Conservation (phyloP, 768 basidiomycete genomes). For the Calvatia gigantea region DNA sequence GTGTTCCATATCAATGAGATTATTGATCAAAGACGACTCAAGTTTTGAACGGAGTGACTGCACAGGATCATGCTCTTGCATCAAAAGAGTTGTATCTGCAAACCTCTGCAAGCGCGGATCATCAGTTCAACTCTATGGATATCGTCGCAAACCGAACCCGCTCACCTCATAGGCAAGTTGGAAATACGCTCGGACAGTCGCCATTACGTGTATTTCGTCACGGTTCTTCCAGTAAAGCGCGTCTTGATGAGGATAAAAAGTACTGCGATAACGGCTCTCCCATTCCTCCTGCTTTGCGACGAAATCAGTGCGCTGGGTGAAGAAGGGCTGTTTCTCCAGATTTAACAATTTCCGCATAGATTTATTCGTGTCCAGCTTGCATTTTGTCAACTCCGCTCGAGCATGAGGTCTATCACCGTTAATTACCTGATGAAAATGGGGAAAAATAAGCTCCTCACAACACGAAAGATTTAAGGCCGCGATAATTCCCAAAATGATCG, state of each 20-base stretch:
- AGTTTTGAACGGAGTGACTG: constrained; percentile 32
- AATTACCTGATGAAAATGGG: neutral
- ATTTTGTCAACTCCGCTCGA: neutral
- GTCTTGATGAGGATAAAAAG: neutral
- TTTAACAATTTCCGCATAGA: constrained; percentile 29
- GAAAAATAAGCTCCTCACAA: constrained; percentile 1
- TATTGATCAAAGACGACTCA: constrained; percentile 30
- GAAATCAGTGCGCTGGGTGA: constrained; percentile 28
- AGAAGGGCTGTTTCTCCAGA: constrained; percentile 36
- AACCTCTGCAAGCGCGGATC: constrained; percentile 36
- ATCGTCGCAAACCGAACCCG: neutral
- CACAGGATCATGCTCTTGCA: constrained; percentile 43
- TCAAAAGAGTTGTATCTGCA: constrained; percentile 49
- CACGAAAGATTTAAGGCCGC: constrained; percentile 5
- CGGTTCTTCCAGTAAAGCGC: constrained; percentile 14
- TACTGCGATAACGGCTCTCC: constrained; percentile 11
- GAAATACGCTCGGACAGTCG: constrained; percentile 53
- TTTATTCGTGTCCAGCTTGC: neutral
- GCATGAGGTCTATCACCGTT: neutral
- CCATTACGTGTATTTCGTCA: constrained; percentile 49
- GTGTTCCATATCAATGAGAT: constrained; percentile 17
- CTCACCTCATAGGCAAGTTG: constrained; percentile 52
- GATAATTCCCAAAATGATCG: constrained; percentile 10
- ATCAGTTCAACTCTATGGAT: neutral
- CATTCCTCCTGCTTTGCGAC: constrained; percentile 19